These are phyloP conservation scores for Durio zibethinus DNA, from an alignment of 345 rosid genomes.

Conservation along the genomic window DNA sequence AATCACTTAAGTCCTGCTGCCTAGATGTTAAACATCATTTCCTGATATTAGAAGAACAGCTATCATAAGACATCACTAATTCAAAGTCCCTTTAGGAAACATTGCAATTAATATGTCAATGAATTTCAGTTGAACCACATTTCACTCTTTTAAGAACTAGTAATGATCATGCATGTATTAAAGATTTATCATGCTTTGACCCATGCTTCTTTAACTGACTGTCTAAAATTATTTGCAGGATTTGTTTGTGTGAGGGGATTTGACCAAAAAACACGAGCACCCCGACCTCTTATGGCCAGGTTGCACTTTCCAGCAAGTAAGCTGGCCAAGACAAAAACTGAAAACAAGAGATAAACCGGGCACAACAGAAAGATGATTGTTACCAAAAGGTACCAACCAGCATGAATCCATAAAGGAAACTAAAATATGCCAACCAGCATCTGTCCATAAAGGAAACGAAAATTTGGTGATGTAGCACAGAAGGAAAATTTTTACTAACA, in stretches of 20 bases:
- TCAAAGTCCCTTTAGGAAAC: not conserved
- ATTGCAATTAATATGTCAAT: not conserved
- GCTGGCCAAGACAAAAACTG: constrained; percentile 35
- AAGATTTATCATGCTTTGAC: not conserved
- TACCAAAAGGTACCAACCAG: constrained; percentile 20
- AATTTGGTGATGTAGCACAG: constrained; percentile 23
- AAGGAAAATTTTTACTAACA: constrained; percentile 24
- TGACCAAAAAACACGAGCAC: constrained; percentile 60
- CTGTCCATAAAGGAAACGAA: constrained; percentile 8
- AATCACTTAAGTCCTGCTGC: not conserved
- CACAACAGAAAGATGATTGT: constrained; percentile 15
- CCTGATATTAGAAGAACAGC: not conserved
- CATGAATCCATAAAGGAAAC: not conserved
- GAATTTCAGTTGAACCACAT: not conserved
- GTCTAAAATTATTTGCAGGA: constrained; percentile 47
- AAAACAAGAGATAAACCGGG: constrained; percentile 16
- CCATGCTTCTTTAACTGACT: not conserved
- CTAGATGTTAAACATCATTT: not conserved
- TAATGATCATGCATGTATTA: not conserved
- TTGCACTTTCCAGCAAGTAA: constrained; percentile 83
- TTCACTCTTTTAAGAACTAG: not conserved
- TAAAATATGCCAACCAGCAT: constrained; percentile 20
- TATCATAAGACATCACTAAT: not conserved
- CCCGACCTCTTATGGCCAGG: constrained; percentile 75
- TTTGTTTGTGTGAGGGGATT: constrained; percentile 92